Evolutionary conservation across 78 protist genomes (phyloP).

Genomic region (Protostelium mycophagum): DNA sequence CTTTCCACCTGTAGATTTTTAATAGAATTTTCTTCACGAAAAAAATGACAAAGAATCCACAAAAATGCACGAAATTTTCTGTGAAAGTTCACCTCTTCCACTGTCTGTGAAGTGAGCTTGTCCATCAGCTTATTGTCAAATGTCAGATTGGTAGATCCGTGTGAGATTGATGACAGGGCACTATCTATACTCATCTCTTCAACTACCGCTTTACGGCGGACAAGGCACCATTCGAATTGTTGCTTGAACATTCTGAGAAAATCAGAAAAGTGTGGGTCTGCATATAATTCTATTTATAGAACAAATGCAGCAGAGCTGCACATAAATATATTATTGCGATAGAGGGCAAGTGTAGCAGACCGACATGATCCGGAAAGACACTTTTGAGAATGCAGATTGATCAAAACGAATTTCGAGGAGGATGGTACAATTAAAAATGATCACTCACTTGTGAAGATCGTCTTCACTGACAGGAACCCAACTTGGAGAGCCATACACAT

Average conservation of each 20-base stretch:
- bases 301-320: no score
- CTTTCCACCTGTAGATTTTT: not conserved
- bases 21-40: no score
- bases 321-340: no score
- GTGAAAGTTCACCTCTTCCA: not conserved
- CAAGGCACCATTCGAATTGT: not conserved
- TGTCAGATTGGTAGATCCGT: not conserved
- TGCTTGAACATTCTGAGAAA: not conserved
- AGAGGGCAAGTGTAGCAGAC: no score
- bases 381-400: no score
- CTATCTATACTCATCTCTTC: not conserved
- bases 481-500: not conserved
- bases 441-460: not conserved
- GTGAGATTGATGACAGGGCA: not conserved
- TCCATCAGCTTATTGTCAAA: not conserved
- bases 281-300: no score
- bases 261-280: no score
- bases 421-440: not conserved
- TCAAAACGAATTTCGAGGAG: no score
- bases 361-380: no score
- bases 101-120: not conserved
- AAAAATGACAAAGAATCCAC: no score
- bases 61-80: no score
- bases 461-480: not conserved
- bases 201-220: not conserved